Base-by-base conservation (phyloP, 2,329 filamentous ascomycete genomes). In the Rhinocladiella similis region DNA sequence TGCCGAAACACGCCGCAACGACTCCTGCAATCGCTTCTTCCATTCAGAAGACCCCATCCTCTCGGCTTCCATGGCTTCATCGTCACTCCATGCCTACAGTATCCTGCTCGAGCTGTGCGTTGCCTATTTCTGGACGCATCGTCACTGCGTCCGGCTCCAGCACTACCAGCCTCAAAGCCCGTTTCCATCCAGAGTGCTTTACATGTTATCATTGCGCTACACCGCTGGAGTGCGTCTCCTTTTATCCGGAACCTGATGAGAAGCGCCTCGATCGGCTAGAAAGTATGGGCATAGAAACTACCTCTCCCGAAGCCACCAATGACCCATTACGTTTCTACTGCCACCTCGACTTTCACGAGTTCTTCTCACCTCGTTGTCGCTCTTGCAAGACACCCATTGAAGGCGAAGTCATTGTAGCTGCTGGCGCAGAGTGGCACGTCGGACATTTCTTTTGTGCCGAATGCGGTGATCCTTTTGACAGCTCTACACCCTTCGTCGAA, bases 381-480 rank as follows among this genome's bases (percentile, higher is more conserved):
- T 91, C 90, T 72, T 99, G 94, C 82, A 91, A 89, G 72, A 99
- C 94, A 6, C 93, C 94, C 3, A 99, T 99, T 67, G 86, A 97
- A 65, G 92, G 92, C 41, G 92, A 97, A 73, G 91, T 97, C 64
- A 87, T 97, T 29, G 87, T 97, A 13, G 94, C 94, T 1, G 90
- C 96, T 54, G 94, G 94, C 1, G 84, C 87, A n/a, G 91, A 96
- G 74, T 99, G 91, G 90, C 94, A 99, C 72, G 89, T 90, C 51
- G 94, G 94, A 0, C 94, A 99, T 75, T 99, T 99, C 77, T 99
- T 99, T 82, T 99, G 94, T 70, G 94, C 94, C 41, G 91, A 99
- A 79, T 99, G 94, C 70, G 94, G 94, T 64, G 93, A 99, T 75
- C 84, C 84, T 1, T 87, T 87, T 63, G 80, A 82, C 60, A 73